Conservation (phyloP, 2,329 filamentous ascomycete species). For the Aspergillus uvarum region DNA sequence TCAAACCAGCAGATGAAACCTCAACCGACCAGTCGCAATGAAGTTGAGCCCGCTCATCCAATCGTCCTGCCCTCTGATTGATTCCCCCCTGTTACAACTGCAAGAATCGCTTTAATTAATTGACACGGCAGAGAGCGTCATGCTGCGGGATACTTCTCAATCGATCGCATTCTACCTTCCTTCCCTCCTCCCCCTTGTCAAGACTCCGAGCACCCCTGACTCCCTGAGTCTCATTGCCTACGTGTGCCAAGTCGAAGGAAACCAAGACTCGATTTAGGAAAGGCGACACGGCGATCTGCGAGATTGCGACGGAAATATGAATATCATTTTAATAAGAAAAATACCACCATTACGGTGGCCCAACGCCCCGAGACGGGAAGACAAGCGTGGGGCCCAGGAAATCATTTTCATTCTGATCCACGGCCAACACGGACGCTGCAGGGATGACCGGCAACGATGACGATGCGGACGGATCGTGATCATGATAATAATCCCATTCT, state of each 20-base stretch:
- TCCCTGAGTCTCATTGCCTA: not conserved
- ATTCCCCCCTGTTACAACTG: not conserved
- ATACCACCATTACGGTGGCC: not conserved
- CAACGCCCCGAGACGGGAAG: constrained; percentile 7
- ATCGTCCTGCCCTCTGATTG: not conserved
- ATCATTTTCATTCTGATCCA: constrained; percentile 12
- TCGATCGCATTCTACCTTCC: not conserved
- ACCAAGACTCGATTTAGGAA: not conserved
- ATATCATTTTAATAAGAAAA: no score
- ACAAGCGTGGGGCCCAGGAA: constrained; percentile 15
- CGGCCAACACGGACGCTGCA: constrained; percentile 23
- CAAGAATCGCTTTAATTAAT: not conserved
- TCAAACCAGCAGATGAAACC: constrained; percentile 4
- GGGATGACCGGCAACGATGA: constrained; percentile 7
- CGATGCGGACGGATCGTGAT: not conserved
- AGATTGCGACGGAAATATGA: not conserved
- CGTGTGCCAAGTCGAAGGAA: constrained; percentile 1
- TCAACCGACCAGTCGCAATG: constrained; percentile 6
- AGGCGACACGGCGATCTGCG: constrained; percentile 1
- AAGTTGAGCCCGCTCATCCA: constrained; percentile 1
- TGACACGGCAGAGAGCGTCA: constrained; percentile 4
- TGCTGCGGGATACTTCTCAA: not conserved
- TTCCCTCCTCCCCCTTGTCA: not conserved
- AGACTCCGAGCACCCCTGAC: constrained; percentile 7
- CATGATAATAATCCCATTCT: constrained; percentile 7